Evolutionary conservation across 1,139 yeast genomes (phyloP), one percentile per base, ranked within the genome.

Genomic region (Blastobotrys capitulatus): DNA sequence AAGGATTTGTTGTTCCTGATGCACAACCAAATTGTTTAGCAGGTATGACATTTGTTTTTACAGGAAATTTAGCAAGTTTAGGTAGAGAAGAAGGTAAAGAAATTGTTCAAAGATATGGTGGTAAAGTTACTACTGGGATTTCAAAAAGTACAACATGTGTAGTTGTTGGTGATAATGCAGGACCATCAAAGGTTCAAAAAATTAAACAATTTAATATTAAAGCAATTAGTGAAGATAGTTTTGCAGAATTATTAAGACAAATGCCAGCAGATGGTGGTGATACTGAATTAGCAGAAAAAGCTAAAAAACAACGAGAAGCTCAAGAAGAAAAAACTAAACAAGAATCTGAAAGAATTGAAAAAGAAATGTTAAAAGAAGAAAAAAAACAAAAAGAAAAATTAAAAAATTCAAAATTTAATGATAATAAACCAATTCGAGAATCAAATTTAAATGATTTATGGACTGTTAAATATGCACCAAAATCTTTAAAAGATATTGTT

Each of bases 201-300:
- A 92, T 94, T 59, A 83, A 79, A 59, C 77, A 80, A 49, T 71
- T 83, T 56, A 77, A 79, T 10, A 79, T 87, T 48, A 90, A 90
- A 65, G 87, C 95, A 26, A 85, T 92, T 52, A 82, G 82, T 60
- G 96, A 92, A 64, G 86, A 79, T 6, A 98, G 98, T 0, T 89
- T 94, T 60, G 69, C 86, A 42, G 79, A 82, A 57, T 72, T 92
- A 54, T 74, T 92, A 48, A 63, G 74, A 15, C 77, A 80, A 10
- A 87, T 92, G 95, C 98, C 98, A 0, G 83, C 83, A 5, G 90
- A 85, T 57, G 98, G 98, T 27, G 98, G 98, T 0, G 78, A 78
- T 40, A 87, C 95, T 16, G 85, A 71, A 15, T 79, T 74, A 1
- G 97, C 97, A 0, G 76, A 78, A 51, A 80, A 79, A 57, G 95